phyloP scores from a whole-genome alignment of 1,284 basidiomycete genomes.

The Tetrapyrgos nigripes region DNA sequence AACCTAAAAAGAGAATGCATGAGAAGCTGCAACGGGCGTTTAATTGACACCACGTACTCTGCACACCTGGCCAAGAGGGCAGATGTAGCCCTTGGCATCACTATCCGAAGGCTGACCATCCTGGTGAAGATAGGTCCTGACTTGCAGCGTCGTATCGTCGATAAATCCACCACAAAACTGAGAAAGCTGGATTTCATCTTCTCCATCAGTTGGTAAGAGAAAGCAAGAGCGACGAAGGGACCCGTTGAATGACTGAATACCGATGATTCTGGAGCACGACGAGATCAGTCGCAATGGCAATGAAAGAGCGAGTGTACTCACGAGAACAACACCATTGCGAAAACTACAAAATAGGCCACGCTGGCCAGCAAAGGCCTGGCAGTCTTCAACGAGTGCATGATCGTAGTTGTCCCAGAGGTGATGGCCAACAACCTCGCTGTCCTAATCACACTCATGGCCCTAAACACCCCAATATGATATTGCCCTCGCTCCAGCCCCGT shows the following conservation, averaged over 20 bases:
- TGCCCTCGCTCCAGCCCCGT: conserved; percentile 67
- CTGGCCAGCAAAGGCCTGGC: conserved; percentile 89
- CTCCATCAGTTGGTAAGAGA: conserved; percentile 57
- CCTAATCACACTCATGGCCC: conserved; percentile 89
- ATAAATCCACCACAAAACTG: conserved; percentile 86
- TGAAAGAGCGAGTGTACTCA: conserved; percentile 41
- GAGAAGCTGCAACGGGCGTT: conserved; percentile 1
- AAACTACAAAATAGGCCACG: conserved; percentile 91
- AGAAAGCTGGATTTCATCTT: conserved; percentile 49
- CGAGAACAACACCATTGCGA: conserved; percentile 92
- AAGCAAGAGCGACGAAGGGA: conserved; percentile 76
- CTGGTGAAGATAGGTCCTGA: conserved; percentile 52
- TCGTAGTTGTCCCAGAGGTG: conserved; percentile 95
- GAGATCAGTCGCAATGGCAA: conserved; percentile 10
- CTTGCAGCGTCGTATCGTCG: conserved; percentile 56
- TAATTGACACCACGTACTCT: conserved; percentile 47
- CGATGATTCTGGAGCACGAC: conserved; percentile 72
- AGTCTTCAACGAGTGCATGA: conserved; percentile 92
- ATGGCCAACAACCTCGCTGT: conserved; percentile 86
- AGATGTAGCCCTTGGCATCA: conserved; percentile 77
- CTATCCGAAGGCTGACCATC: conserved; percentile 39
- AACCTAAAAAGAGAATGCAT: too few relatives aligned
- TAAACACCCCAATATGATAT: conserved; percentile 87
- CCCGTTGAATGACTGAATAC: conserved; percentile 89
- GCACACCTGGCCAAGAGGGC: conserved; percentile 84